Evolutionary conservation across 495 filamentous ascomycete species (phyloP).

Genomic region (Trypethelium eluteriae): DNA sequence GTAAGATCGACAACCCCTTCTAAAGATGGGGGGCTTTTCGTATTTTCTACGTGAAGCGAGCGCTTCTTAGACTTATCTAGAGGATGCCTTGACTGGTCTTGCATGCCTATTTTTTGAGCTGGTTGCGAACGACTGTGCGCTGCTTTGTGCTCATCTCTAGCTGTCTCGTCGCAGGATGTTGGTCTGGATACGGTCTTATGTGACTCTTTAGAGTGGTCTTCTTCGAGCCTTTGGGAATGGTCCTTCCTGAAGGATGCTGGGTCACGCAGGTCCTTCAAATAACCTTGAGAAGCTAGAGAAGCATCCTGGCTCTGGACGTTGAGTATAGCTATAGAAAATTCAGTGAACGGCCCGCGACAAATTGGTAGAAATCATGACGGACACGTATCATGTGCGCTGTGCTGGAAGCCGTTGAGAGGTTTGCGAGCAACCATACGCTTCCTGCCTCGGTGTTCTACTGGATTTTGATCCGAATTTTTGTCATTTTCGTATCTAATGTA

Average conservation of each 20-base stretch:
- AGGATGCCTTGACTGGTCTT: neutral
- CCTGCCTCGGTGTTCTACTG: neutral
- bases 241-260: no score
- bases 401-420: neutral
- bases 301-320: neutral
- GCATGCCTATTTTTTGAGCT: neutral
- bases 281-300: neutral
- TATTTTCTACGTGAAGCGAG: constrained; percentile 5
- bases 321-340: neutral
- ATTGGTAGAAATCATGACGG: neutral
- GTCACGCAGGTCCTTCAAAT: neutral
- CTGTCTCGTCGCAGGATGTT: neutral
- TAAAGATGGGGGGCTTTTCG: constrained; percentile 15
- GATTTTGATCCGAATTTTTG: neutral
- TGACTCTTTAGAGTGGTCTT: no score
- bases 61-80: neutral
- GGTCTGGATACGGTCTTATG: neutral
- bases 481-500: neutral
- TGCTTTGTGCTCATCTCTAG: neutral
- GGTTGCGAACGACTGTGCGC: neutral
- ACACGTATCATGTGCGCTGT: neutral
- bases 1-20: constrained; percentile 24
- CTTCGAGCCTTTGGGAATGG: no score
- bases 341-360: neutral
- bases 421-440: neutral